Percentiles rank a stretch among this genome's conserved stretches.
phyloP scores from a whole-genome alignment of 1,284 basidiomycete species.

The Wallemia hederae region DNA sequence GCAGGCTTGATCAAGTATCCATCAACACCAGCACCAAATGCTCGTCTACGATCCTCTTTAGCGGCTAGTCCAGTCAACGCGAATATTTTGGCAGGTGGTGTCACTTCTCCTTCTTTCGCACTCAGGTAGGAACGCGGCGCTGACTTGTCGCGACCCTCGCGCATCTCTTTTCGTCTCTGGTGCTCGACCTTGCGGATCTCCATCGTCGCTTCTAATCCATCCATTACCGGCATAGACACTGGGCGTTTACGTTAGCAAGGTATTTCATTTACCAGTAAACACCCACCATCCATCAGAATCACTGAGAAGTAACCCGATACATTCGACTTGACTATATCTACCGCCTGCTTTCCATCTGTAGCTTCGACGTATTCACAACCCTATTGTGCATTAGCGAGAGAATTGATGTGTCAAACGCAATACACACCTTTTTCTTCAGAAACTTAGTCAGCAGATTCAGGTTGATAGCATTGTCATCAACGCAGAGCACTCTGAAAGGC shows the following conservation, averaged over 20 bases:
- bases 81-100: slow-evolving; percentile 31
- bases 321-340: slow-evolving; percentile 36
- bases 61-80: slow-evolving; percentile 80
- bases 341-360: slow-evolving; percentile 53
- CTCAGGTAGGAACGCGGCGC: slow-evolving; percentile 9
- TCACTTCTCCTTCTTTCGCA: slow-evolving; percentile 3
- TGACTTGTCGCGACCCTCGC: slow-evolving; percentile 4
- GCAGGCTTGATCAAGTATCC: slow-evolving; percentile 38
- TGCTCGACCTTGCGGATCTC: slow-evolving; percentile 55
- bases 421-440: slow-evolving; percentile 37
- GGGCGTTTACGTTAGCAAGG: neutral
- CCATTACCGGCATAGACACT: slow-evolving; percentile 71
- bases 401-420: slow-evolving; percentile 2
- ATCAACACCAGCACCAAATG: slow-evolving; percentile 74
- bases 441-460: slow-evolving; percentile 34
- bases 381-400: slow-evolving; percentile 16
- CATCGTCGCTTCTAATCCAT: slow-evolving; percentile 55
- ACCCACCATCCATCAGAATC: slow-evolving; percentile 10
- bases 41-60: slow-evolving; percentile 62
- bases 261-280: neutral
- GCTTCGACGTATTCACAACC: slow-evolving; percentile 51
- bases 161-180: slow-evolving; percentile 14
- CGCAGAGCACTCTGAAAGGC: slow-evolving; percentile 7
- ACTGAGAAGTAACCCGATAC: slow-evolving; percentile 26
- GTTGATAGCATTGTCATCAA: slow-evolving; percentile 13